A percentile compares a stretch with the other conserved stretches of the same genome.
Evolutionary conservation across 2,329 filamentous ascomycete species (phyloP).

Genomic region (Claviceps spartinae): DNA sequence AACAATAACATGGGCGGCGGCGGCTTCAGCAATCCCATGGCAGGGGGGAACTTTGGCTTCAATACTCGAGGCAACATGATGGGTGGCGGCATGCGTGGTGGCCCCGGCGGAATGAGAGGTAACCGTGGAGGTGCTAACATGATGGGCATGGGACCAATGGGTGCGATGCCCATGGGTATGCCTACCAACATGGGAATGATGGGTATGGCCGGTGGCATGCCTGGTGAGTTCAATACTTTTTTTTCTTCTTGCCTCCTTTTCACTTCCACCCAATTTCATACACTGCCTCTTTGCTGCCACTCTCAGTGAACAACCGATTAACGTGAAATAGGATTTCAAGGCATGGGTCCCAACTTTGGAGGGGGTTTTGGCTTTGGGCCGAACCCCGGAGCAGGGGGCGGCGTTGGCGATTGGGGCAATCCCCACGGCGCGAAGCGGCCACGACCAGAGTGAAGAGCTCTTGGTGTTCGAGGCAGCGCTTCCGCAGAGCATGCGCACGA

Average conservation of each 20-base stretch:
- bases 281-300: too few relatives aligned
- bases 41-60: slow-evolving; percentile 38
- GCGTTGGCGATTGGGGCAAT: slow-evolving; percentile 54
- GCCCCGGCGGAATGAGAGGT: slow-evolving; percentile 34
- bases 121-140: slow-evolving; percentile 39
- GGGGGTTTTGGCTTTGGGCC: slow-evolving; percentile 52
- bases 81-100: slow-evolving; percentile 32
- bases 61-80: slow-evolving; percentile 25
- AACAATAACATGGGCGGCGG: slow-evolving; percentile 30
- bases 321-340: slow-evolving; percentile 45
- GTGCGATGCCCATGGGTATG: slow-evolving; percentile 41
- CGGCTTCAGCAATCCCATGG: slow-evolving; percentile 35
- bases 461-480: not conserved
- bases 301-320: slow-evolving; percentile 7
- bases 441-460: slow-evolving; percentile 46
- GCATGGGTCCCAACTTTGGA: slow-evolving; percentile 58
- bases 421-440: slow-evolving; percentile 71
- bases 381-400: slow-evolving; percentile 27
- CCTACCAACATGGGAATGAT: slow-evolving; percentile 43
- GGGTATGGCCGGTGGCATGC: slow-evolving; percentile 31
- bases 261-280: too few relatives aligned
- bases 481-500: too few relatives aligned
- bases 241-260: too few relatives aligned
- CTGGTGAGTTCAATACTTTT: slow-evolving; percentile 15
- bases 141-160: slow-evolving; percentile 34